Conservation (phyloP, 805 yeast species). For the Teunomyces barrocoloradensis region DNA sequence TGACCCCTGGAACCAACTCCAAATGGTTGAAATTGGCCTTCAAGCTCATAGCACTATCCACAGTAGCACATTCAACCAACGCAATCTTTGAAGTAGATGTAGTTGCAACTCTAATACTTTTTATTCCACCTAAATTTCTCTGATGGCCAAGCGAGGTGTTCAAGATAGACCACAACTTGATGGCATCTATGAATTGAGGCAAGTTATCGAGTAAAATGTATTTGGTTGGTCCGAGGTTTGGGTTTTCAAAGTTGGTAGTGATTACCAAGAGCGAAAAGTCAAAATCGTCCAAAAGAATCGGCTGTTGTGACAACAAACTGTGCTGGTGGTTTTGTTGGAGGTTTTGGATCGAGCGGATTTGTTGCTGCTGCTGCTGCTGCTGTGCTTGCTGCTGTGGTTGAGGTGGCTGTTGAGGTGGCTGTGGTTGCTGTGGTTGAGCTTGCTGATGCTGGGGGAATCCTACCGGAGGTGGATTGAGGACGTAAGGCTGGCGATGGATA, state of each 20-base stretch:
- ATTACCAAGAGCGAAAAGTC: conserved; percentile 58
- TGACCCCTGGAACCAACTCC: conserved; percentile 76
- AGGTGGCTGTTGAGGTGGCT: background rate
- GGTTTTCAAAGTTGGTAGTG: conserved; percentile 71
- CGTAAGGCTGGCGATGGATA: conserved; percentile 9
- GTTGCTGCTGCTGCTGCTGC: conserved; percentile 6
- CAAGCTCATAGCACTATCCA: conserved; percentile 78
- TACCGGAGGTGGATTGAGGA: conserved; percentile 1
- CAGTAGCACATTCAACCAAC: conserved; percentile 66
- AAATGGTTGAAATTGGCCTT: conserved; percentile 76
- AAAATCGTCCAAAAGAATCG: conserved; percentile 45
- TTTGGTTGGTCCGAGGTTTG: conserved; percentile 71
- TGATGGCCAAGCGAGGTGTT: conserved; percentile 52
- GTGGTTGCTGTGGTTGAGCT: conserved; percentile 2
- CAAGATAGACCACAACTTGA: conserved; percentile 26
- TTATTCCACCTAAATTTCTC: conserved; percentile 60
- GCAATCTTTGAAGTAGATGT: conserved; percentile 22
- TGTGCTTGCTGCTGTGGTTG: conserved; percentile 1
- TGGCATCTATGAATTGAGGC: conserved; percentile 65
- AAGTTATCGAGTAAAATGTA: conserved; percentile 77
- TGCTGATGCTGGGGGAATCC: conserved; percentile 4
- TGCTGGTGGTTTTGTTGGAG: conserved; percentile 2
- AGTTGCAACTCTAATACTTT: conserved; percentile 45
- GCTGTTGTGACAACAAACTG: conserved; percentile 5
- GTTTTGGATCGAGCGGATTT: background rate